Evolutionary conservation across 805 yeast genomes (phyloP).

Genomic region (Candida khao-thaluensis): DNA sequence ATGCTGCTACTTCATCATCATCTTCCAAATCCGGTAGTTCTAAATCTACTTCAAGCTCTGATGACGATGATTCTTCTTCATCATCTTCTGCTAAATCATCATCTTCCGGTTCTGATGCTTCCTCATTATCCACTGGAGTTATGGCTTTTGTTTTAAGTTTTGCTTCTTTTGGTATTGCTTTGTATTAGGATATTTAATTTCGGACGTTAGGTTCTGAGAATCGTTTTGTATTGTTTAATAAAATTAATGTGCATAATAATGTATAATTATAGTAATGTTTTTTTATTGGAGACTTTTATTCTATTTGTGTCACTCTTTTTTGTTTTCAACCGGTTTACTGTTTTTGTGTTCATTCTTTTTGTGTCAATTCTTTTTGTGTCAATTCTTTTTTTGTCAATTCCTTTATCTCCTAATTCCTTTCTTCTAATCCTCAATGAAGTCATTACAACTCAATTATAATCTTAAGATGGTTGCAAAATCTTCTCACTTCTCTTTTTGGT

Average conservation of each 20-base stretch:
- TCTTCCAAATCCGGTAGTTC: constrained; percentile 37
- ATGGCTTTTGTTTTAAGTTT: constrained; percentile 28
- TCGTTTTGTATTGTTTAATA: neutral
- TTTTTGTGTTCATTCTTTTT: no score
- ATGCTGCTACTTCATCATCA: constrained; percentile 44
- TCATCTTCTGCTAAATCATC: constrained; percentile 22
- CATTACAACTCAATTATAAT: no score
- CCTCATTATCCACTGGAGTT: constrained; percentile 17
- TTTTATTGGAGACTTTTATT: no score
- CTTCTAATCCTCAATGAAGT: no score
- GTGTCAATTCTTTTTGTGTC: no score
- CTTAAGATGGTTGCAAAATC: no score
- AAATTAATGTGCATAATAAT: neutral
- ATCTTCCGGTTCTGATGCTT: constrained; percentile 15
- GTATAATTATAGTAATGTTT: constrained; percentile 4
- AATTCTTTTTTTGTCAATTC: no score
- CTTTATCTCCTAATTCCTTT: no score
- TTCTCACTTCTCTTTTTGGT: no score
- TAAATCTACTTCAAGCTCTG: constrained; percentile 19
- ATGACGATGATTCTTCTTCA: constrained; percentile 21
- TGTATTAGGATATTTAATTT: constrained; percentile 18
- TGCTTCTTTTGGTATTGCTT: constrained; percentile 39
- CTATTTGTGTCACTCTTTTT: neutral
- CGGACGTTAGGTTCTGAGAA: neutral
- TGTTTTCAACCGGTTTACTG: no score